Percentiles rank a stretch among this genome's conserved stretches.
Conservation (phyloP, 2,329 filamentous ascomycete species). For the Venturia asperata region DNA sequence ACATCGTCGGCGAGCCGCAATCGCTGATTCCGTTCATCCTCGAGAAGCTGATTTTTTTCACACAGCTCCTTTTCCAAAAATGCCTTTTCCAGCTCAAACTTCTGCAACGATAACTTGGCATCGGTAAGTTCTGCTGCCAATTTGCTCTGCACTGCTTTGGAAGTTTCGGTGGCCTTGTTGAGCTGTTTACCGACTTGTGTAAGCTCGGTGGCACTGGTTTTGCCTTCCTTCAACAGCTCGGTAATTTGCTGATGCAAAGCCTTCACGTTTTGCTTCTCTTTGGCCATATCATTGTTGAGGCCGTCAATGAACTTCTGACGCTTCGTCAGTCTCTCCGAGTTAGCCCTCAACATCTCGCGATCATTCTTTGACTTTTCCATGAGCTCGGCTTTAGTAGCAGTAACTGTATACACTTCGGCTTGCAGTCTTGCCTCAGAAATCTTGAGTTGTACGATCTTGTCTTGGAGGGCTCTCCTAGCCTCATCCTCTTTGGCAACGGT, state of each 20-base stretch:
- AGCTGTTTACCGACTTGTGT: background rate
- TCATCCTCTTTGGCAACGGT: constrained; percentile 7
- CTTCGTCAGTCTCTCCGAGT: background rate
- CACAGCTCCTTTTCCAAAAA: constrained; percentile 13
- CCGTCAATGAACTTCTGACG: constrained; percentile 11
- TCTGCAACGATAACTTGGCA: background rate
- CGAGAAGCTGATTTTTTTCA: constrained; percentile 1
- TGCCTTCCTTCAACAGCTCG: constrained; percentile 1
- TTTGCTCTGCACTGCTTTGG: background rate
- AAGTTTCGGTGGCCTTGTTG: background rate
- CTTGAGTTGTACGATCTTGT: constrained; percentile 4
- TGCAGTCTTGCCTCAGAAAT: constrained; percentile 7
- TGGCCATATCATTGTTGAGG: constrained; percentile 11
- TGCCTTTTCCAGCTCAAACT: constrained; percentile 1
- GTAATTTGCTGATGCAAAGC: constrained; percentile 4
- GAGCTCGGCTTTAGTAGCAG: background rate
- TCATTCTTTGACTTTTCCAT: background rate
- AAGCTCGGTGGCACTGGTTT: background rate
- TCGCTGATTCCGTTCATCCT: background rate
- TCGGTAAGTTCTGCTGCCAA: background rate
- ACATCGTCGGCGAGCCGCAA: background rate
- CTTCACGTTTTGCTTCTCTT: constrained; percentile 1
- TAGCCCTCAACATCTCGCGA: background rate
- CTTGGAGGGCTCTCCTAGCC: background rate
- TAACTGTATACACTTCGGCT: background rate